Conservation (phyloP, 192 early-diverging fungal genomes). For the Jimgerdemannia flammicorona region DNA sequence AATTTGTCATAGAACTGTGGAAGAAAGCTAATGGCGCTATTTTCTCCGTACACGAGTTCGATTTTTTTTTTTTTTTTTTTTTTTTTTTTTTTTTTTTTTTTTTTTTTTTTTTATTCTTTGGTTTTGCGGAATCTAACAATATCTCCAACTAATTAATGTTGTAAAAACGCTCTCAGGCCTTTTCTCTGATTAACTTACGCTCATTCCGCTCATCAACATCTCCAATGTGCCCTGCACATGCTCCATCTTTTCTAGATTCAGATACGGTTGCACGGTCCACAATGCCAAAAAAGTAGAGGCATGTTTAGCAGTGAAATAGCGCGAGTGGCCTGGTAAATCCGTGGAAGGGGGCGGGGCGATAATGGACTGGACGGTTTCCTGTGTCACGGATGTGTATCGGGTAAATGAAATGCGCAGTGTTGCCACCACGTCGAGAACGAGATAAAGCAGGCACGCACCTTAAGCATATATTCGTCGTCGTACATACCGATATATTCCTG, state of each 20-base stretch:
- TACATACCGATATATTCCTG: not conserved
- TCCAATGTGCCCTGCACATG: not conserved
- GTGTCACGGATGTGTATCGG: not conserved
- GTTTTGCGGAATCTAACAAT: no score
- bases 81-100: no score
- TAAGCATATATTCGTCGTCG: not conserved
- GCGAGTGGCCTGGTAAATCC: not conserved
- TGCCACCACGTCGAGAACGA: not conserved
- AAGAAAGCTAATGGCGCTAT: no score
- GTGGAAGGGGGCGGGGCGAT: not conserved
- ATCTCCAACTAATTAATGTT: no score
- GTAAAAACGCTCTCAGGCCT: no score
- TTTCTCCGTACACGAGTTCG: no score
- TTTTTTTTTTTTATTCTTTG: no score
- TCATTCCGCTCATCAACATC: no score
- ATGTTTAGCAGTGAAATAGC: not conserved
- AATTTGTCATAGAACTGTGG: no score
- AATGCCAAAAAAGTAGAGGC: not conserved
- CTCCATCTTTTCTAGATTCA: not conserved
- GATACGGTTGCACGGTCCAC: not conserved
- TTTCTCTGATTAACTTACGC: no score
- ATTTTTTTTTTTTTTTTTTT: no score
- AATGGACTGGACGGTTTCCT: not conserved
- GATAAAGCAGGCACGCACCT: not conserved
- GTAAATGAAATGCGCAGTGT: not conserved